Conservation (phyloP, 805 yeast genomes). For the Cyberlindnera bimundalis region DNA sequence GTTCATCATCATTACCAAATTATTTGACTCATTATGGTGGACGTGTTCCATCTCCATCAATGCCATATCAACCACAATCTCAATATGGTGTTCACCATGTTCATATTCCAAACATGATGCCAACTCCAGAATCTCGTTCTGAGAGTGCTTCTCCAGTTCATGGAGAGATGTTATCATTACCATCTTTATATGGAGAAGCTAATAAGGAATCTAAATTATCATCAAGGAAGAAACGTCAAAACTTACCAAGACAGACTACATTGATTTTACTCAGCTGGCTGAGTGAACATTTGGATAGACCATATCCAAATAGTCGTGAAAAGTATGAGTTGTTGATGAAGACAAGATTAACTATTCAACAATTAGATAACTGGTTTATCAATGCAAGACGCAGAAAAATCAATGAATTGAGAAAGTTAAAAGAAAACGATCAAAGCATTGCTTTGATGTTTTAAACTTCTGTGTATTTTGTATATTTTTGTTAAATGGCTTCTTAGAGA, state of each 20-base stretch:
- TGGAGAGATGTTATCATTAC: not conserved
- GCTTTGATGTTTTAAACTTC: constrained; percentile 27
- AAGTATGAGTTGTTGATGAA: constrained; percentile 63
- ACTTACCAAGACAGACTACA: constrained; percentile 76
- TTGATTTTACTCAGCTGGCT: constrained; percentile 69
- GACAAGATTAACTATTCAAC: constrained; percentile 79
- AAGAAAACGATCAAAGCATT: constrained; percentile 27
- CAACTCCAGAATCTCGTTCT: constrained; percentile 19
- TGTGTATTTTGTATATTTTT: not conserved
- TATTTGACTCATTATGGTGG: constrained; percentile 9
- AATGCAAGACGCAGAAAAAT: constrained; percentile 80
- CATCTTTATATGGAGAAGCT: constrained; percentile 2
- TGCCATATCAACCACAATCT: constrained; percentile 4
- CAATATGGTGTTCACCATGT: constrained; percentile 5
- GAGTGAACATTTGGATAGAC: constrained; percentile 68
- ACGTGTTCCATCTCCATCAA: constrained; percentile 8
- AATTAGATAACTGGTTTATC: constrained; percentile 83
- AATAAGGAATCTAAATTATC: constrained; percentile 9
- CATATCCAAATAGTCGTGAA: constrained; percentile 80
- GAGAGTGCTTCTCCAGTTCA: constrained; percentile 10
- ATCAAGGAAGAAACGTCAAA: constrained; percentile 51
- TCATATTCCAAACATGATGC: constrained; percentile 5
- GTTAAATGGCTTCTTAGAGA: no score
- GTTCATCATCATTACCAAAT: constrained; percentile 12
- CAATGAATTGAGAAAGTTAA: constrained; percentile 23